Percentiles rank a stretch among this genome's conserved stretches.
These are phyloP conservation scores for Phylloporus rhodoxanthus DNA, from an alignment of 768 basidiomycete species.

Conservation along the genomic window DNA sequence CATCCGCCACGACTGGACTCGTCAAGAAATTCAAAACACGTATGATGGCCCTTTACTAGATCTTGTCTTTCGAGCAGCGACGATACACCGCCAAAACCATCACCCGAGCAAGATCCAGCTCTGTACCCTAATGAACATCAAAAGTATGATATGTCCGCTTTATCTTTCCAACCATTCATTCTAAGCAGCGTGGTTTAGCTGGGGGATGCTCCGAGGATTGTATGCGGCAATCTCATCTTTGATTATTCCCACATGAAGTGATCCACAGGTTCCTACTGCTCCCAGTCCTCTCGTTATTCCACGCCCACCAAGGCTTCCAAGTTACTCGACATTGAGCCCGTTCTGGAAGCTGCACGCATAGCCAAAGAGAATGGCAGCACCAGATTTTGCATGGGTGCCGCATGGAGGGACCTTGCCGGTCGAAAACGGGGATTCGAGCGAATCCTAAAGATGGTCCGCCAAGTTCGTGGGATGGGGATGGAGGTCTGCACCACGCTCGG, in stretches of 20 bases:
- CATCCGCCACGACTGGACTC: slow-evolving; percentile 64
- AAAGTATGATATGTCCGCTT: slow-evolving; percentile 55
- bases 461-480: slow-evolving; percentile 94
- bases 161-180: slow-evolving; percentile 16
- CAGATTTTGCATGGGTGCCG: slow-evolving; percentile 98
- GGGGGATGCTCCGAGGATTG: slow-evolving; percentile 97
- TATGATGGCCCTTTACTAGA: slow-evolving; percentile 85
- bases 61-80: slow-evolving; percentile 80
- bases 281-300: slow-evolving; percentile 90
- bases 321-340: slow-evolving; percentile 84
- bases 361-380: slow-evolving; percentile 97
- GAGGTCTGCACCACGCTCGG: slow-evolving; percentile 99
- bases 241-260: background rate
- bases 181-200: slow-evolving; percentile 41
- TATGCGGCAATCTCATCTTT: slow-evolving; percentile 33
- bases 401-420: slow-evolving; percentile 92
- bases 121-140: slow-evolving; percentile 98
- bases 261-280: slow-evolving; percentile 84
- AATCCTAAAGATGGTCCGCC: slow-evolving; percentile 87
- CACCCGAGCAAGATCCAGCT: slow-evolving; percentile 89
- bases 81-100: slow-evolving; percentile 80
- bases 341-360: slow-evolving; percentile 84
- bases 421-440: slow-evolving; percentile 90
- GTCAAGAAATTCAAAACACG: slow-evolving; percentile 75
- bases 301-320: slow-evolving; percentile 86